phyloP scores from a whole-genome alignment of 495 filamentous ascomycete genomes.

The Neurospora sp. region DNA sequence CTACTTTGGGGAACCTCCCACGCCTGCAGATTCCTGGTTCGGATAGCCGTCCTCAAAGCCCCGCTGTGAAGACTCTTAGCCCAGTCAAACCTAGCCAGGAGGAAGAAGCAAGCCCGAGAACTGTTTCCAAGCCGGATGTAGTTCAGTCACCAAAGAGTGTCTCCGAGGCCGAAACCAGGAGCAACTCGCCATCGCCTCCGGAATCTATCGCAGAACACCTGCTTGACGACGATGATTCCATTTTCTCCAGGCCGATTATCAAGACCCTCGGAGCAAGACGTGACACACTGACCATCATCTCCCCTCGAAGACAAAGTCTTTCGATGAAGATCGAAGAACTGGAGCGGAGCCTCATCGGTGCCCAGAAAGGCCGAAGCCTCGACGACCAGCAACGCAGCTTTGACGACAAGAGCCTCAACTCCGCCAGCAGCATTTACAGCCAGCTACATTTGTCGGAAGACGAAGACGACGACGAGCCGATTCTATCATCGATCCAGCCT shows the following conservation, averaged over 20 bases:
- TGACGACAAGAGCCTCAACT: conserved; percentile 6
- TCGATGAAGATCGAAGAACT: conserved; percentile 38
- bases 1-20: conserved; percentile 1
- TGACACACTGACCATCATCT: conserved; percentile 28
- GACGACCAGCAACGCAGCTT: conserved; percentile 15
- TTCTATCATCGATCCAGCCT: conserved; percentile 14
- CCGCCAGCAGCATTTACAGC: background rate
- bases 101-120: background rate
- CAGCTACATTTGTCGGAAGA: background rate
- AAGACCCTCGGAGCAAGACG: conserved; percentile 32
- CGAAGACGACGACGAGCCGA: conserved; percentile 13
- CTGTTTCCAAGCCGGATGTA: background rate
- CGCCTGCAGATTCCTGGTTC: background rate
- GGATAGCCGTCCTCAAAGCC: background rate
- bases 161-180: background rate
- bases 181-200: conserved; percentile 1
- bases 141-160: background rate
- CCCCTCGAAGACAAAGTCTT: conserved; percentile 27
- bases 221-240: conserved; percentile 11
- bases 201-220: conserved; percentile 6
- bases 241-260: conserved; percentile 25
- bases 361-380: conserved; percentile 15
- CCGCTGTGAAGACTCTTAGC: background rate
- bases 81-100: background rate
- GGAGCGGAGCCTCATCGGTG: conserved; percentile 19